phyloP scores from a whole-genome alignment of 2,329 filamentous ascomycete genomes.

The Bretziella fagacearum region DNA sequence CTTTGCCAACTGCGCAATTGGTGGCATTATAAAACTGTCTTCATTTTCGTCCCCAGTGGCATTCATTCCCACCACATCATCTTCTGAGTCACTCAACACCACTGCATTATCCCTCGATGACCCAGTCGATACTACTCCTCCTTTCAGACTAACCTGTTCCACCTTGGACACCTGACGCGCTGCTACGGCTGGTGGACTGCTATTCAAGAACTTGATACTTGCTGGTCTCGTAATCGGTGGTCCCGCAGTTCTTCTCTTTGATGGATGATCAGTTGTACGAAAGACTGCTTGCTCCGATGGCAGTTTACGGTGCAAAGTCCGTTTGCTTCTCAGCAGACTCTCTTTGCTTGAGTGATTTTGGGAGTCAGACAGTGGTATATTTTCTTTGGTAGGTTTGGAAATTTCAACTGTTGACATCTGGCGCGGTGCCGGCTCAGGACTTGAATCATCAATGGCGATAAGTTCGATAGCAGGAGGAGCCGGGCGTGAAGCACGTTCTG shows the following conservation, averaged over 20 bases:
- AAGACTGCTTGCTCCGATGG: background rate
- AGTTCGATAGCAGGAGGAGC: too few relatives aligned
- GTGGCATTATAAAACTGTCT: background rate
- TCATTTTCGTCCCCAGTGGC: background rate
- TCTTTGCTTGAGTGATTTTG: too few relatives aligned
- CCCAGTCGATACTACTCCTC: too few relatives aligned
- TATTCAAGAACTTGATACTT: constrained; percentile 10
- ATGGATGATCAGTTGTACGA: background rate
- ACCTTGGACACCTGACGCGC: background rate
- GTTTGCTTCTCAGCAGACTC: too few relatives aligned
- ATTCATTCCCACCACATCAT: background rate
- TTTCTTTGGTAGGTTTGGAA: too few relatives aligned
- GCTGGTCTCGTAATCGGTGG: constrained; percentile 4
- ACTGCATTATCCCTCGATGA: background rate
- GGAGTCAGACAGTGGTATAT: too few relatives aligned
- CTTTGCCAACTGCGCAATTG: too few relatives aligned
- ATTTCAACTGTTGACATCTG: too few relatives aligned
- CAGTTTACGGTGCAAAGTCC: too few relatives aligned
- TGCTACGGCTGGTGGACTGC: constrained; percentile 7
- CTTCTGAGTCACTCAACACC: constrained; percentile 1
- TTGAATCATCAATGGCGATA: too few relatives aligned
- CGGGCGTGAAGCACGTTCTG: too few relatives aligned
- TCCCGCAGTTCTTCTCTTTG: constrained; percentile 4
- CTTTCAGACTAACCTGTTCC: background rate
- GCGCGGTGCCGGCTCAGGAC: too few relatives aligned